Percentiles rank a stretch among this genome's conserved stretches.
Evolutionary conservation across 805 yeast genomes (phyloP).

Genomic region (Metschnikowia drakensbergensis): DNA sequence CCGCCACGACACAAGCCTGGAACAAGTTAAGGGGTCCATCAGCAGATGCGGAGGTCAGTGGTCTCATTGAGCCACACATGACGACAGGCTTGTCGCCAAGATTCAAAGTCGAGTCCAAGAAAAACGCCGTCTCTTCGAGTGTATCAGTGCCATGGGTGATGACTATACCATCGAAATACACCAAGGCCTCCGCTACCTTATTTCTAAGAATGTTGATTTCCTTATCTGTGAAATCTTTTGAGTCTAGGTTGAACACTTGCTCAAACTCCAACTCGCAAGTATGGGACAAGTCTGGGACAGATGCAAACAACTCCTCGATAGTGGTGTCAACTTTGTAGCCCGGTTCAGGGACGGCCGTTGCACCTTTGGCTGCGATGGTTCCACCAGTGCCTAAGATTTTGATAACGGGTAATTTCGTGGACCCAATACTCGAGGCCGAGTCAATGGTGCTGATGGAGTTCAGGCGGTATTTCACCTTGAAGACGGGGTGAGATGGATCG

Average conservation of each 20-base stretch:
- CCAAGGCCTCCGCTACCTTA: conserved; percentile 44
- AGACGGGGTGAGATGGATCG: conserved; percentile 30
- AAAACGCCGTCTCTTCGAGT: conserved; percentile 64
- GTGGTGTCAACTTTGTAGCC: conserved; percentile 53
- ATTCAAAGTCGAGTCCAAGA: conserved; percentile 47
- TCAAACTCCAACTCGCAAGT: conserved; percentile 58
- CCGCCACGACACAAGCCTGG: conserved; percentile 64
- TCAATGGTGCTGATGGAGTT: conserved; percentile 26
- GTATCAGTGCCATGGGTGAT: conserved; percentile 74
- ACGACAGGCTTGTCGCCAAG: conserved; percentile 50
- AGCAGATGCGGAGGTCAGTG: conserved; percentile 63
- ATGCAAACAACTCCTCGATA: conserved; percentile 30
- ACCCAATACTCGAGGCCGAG: conserved; percentile 17
- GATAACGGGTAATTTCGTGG: conserved; percentile 28
- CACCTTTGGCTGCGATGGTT: conserved; percentile 54
- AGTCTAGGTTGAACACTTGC: conserved; percentile 59
- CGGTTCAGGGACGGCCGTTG: conserved; percentile 46
- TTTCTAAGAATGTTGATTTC: conserved; percentile 45
- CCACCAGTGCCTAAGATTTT: conserved; percentile 59
- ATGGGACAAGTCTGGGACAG: conserved; percentile 53
- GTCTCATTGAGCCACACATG: conserved; percentile 72
- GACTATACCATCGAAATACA: conserved; percentile 53
- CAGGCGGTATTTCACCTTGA: conserved; percentile 34
- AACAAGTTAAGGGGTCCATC: conserved; percentile 73
- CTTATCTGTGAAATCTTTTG: conserved; percentile 50